Percentiles rank a stretch among this genome's conserved stretches.
Evolutionary conservation across 441 rosid genomes (phyloP).

Genomic region (Bruguiera hainesii): DNA sequence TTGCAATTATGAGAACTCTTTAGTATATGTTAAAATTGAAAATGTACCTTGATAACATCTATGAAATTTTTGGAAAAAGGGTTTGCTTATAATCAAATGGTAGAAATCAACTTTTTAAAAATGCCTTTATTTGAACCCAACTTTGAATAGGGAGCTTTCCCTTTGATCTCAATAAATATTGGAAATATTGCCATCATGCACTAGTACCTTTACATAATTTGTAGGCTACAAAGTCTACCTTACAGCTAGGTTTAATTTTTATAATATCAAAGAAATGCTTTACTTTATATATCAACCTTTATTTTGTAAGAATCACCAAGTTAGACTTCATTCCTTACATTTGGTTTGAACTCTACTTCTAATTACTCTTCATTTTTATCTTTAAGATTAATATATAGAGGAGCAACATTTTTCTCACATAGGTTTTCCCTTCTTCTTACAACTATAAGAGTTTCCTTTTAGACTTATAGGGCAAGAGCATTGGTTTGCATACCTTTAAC

Average conservation of each 20-base stretch:
- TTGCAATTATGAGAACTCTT: not conserved
- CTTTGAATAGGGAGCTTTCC: not conserved
- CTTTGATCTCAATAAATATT: not conserved
- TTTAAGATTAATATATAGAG: not conserved
- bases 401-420: too few relatives aligned
- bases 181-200: not conserved
- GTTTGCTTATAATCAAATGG: too few relatives aligned
- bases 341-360: not conserved
- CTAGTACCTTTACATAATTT: not conserved
- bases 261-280: slow-evolving; percentile 1
- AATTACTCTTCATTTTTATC: not conserved
- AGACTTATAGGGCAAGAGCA: not conserved
- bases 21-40: not conserved
- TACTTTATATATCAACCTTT: not conserved
- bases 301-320: too few relatives aligned
- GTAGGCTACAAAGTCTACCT: not conserved
- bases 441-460: too few relatives aligned
- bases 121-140: not conserved
- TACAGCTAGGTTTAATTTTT: not conserved
- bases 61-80: too few relatives aligned
- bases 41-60: not conserved
- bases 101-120: not conserved
- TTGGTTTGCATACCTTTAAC: not conserved
- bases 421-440: too few relatives aligned
- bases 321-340: not conserved